Conservation (phyloP, 2,329 filamentous ascomycete genomes). For the Cladophialophora psammophila region DNA sequence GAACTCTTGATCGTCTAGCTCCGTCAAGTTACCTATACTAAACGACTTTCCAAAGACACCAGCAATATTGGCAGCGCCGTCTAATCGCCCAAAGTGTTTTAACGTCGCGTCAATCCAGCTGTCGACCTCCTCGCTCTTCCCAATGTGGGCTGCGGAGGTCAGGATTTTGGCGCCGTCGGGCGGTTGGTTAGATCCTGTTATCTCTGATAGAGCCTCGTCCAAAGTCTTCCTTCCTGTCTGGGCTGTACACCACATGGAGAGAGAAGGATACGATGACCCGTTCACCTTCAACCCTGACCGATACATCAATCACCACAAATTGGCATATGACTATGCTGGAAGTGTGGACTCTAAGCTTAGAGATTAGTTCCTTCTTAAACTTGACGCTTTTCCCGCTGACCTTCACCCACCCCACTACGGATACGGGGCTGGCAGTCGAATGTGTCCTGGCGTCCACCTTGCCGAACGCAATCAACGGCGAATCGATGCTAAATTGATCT, state of each 20-base stretch:
- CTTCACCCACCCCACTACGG: neutral
- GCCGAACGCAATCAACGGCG: constrained; percentile 8
- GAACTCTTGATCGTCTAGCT: constrained; percentile 50
- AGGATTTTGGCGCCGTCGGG: constrained; percentile 6
- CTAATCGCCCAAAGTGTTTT: constrained; percentile 27
- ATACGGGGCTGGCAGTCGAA: constrained; percentile 12
- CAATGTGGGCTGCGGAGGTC: constrained; percentile 29
- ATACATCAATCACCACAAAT: constrained; percentile 18
- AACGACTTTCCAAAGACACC: constrained; percentile 28
- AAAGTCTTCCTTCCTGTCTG: constrained; percentile 46
- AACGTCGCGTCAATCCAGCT: constrained; percentile 32
- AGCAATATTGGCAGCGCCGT: constrained; percentile 35
- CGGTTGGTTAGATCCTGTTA: constrained; percentile 30
- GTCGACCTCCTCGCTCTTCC: constrained; percentile 25
- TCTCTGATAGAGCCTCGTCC: constrained; percentile 2
- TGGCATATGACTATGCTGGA: constrained; percentile 14
- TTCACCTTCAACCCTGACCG: constrained; percentile 22
- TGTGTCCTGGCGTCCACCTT: constrained; percentile 18
- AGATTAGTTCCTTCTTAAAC: neutral
- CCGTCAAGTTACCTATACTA: constrained; percentile 48
- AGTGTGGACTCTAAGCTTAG: neutral
- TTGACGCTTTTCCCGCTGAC: neutral
- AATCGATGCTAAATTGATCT: neutral
- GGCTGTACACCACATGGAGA: constrained; percentile 23
- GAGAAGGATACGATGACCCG: constrained; percentile 12